phyloP scores from a whole-genome alignment of 75 land plant species.

The Cryptomeria japonica region DNA sequence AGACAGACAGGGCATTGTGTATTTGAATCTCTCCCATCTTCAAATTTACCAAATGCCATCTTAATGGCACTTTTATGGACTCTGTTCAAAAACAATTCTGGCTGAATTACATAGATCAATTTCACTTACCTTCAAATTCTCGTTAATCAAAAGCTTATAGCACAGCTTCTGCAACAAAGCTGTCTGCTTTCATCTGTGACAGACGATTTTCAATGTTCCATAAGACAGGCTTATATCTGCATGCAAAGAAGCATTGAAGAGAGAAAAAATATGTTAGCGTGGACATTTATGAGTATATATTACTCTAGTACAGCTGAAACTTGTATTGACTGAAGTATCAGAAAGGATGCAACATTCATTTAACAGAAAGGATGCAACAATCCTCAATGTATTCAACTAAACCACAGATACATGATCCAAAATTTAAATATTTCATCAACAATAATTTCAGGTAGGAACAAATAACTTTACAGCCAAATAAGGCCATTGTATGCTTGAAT shows the following conservation, averaged over 20 bases:
- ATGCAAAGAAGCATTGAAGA: not conserved
- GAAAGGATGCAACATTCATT: not conserved
- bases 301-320: not conserved
- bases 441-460: not conserved
- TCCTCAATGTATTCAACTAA: not conserved
- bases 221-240: conserved; percentile 65
- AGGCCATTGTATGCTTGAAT: conserved; percentile 70
- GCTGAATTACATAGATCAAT: not conserved
- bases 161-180: not conserved
- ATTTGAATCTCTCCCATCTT: not conserved
- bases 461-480: conserved; percentile 51
- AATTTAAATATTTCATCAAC: not conserved
- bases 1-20: not conserved
- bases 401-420: not conserved
- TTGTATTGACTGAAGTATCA: not conserved
- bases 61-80: not conserved
- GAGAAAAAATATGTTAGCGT: not conserved
- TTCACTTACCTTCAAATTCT: not conserved
- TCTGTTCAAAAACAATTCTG: not conserved
- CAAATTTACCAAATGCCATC: not conserved
- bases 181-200: conserved; percentile 41
- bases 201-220: conserved; percentile 50
- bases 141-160: not conserved
- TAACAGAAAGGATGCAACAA: not conserved
- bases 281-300: not conserved